Percentiles rank a stretch among this genome's conserved stretches.
Evolutionary conservation across 2,329 filamentous ascomycete species (phyloP).

Genomic region (Dactylonectria macrodidyma): DNA sequence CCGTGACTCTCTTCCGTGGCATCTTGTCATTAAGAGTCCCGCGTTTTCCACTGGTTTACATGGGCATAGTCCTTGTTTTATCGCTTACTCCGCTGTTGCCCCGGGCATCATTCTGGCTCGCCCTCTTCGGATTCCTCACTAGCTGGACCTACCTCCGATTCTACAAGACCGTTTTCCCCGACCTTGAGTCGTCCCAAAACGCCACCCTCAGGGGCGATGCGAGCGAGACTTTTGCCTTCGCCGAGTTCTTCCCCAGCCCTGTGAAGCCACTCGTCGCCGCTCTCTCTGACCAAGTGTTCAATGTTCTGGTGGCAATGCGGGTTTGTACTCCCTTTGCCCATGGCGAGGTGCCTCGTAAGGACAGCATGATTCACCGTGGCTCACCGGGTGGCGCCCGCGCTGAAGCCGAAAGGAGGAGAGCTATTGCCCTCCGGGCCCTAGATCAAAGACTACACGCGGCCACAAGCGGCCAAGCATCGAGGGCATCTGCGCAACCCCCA

Average conservation of each 20-base stretch:
- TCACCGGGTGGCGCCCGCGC: constrained; percentile 82
- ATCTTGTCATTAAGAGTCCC: constrained; percentile 90
- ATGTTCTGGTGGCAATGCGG: constrained; percentile 79
- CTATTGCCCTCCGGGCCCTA: constrained; percentile 89
- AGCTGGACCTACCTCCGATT: constrained; percentile 98
- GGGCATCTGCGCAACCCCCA: constrained; percentile 52
- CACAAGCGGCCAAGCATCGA: constrained; percentile 64
- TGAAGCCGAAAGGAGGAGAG: constrained; percentile 91
- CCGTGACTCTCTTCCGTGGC: constrained; percentile 92
- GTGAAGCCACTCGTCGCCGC: constrained; percentile 83
- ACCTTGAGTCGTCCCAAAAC: constrained; percentile 75
- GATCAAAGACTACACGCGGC: constrained; percentile 94
- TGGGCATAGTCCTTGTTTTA: constrained; percentile 80
- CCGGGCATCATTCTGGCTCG: constrained; percentile 85
- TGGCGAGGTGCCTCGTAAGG: constrained; percentile 83
- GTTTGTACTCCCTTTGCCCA: constrained; percentile 89
- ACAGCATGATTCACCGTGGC: constrained; percentile 66
- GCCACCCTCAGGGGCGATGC: constrained; percentile 86
- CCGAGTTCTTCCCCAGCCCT: constrained; percentile 92
- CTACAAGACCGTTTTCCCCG: constrained; percentile 84
- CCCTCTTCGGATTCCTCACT: constrained; percentile 84
- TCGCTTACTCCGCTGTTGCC: constrained; percentile 70
- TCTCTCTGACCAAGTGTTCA: constrained; percentile 79
- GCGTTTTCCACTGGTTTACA: constrained; percentile 78
- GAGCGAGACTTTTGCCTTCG: constrained; percentile 95